Evolutionary conservation across 257 asterid genomes (phyloP).

Genomic region (Scutellaria galericulata): DNA sequence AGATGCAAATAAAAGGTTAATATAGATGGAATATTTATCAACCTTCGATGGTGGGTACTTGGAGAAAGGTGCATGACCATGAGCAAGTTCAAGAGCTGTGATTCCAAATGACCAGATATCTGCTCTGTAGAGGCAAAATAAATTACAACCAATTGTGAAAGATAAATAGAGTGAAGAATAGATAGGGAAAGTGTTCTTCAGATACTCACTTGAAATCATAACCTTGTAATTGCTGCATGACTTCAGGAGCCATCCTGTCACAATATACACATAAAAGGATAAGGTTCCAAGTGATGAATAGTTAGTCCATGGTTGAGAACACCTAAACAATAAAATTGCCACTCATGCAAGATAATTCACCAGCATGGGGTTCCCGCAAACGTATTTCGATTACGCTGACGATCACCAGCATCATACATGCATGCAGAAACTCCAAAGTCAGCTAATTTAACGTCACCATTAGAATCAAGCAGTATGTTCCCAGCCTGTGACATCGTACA

Average conservation of each 20-base stretch:
- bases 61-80: constrained; percentile 93
- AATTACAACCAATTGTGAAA: constrained; percentile 34
- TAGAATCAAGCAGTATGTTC: constrained; percentile 79
- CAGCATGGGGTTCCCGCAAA: constrained; percentile 99
- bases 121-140: constrained; percentile 69
- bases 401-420: constrained; percentile 94
- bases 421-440: constrained; percentile 97
- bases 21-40: constrained; percentile 23
- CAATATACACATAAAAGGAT: constrained; percentile 27
- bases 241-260: constrained; percentile 98
- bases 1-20: constrained; percentile 22
- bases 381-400: constrained; percentile 93
- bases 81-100: constrained; percentile 96
- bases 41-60: constrained; percentile 98
- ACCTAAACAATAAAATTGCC: constrained; percentile 5
- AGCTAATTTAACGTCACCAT: constrained; percentile 79
- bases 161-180: constrained; percentile 24
- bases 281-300: constrained; percentile 18
- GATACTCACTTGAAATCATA: constrained; percentile 90
- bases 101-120: constrained; percentile 97
- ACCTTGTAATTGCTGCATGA: constrained; percentile 95
- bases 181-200: constrained; percentile 24
- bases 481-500: constrained; percentile 71
- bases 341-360: constrained; percentile 48
- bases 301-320: background rate